Conservation (phyloP, 1,284 basidiomycete species). For the Malassezia vespertilionis region DNA sequence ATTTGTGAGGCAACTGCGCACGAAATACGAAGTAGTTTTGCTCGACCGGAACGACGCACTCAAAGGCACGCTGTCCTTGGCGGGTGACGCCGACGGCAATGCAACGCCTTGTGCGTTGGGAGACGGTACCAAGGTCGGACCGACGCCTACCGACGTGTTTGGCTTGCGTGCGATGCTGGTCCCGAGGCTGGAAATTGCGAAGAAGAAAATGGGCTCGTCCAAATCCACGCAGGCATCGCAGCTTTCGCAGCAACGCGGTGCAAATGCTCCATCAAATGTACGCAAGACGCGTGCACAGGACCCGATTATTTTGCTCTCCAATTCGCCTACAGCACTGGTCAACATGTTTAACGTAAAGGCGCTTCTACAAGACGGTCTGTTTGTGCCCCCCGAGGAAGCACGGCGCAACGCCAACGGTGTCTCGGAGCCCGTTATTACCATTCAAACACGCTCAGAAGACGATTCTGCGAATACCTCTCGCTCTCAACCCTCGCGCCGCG, state of each 20-base stretch:
- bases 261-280: background rate
- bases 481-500: conserved; percentile 50
- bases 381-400: conserved; percentile 48
- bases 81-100: background rate
- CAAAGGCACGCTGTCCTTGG: conserved; percentile 16
- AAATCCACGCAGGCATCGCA: conserved; percentile 16
- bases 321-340: conserved; percentile 82
- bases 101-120: background rate
- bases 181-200: conserved; percentile 30
- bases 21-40: conserved; percentile 30
- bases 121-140: background rate
- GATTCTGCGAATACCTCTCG: background rate
- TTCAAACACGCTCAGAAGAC: conserved; percentile 25
- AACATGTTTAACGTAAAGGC: conserved; percentile 95
- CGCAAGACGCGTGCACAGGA: conserved; percentile 48
- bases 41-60: conserved; percentile 33
- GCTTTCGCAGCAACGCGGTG: too few relatives aligned
- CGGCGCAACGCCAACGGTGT: conserved; percentile 33
- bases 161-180: conserved; percentile 22
- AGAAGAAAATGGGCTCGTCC: conserved; percentile 18
- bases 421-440: conserved; percentile 31
- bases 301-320: conserved; percentile 93
- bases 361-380: conserved; percentile 80
- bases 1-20: conserved; percentile 36
- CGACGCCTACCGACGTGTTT: conserved; percentile 19